Percentiles rank a stretch among this genome's conserved stretches.
Evolutionary conservation across 805 yeast genomes (phyloP).

Genomic region (Ogataea methylovora): DNA sequence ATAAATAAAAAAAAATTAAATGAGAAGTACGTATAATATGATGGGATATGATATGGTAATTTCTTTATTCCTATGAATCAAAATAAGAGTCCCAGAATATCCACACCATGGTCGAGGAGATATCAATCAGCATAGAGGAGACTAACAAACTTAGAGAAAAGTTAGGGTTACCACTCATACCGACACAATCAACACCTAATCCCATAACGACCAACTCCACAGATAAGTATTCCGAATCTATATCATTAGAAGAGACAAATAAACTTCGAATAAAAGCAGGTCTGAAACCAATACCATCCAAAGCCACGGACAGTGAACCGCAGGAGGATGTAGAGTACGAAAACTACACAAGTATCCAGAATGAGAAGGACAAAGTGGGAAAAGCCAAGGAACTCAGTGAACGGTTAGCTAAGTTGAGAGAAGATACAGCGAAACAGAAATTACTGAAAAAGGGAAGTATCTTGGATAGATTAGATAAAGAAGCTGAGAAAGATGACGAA

Average conservation of each 20-base stretch:
- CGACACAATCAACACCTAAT: background rate
- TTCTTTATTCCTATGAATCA: too few relatives aligned
- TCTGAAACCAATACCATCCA: constrained; percentile 28
- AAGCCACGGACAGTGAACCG: background rate
- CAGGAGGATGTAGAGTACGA: constrained; percentile 23
- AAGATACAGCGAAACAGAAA: constrained; percentile 14
- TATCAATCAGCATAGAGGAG: constrained; percentile 13
- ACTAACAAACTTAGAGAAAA: constrained; percentile 14
- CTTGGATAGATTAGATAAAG: constrained; percentile 17
- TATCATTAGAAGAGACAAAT: constrained; percentile 42
- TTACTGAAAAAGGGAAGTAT: constrained; percentile 17
- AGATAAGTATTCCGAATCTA: background rate
- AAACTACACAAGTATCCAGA: constrained; percentile 29
- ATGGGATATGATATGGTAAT: too few relatives aligned
- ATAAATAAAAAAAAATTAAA: too few relatives aligned
- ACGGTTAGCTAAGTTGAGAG: constrained; percentile 8
- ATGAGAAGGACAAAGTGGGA: constrained; percentile 23
- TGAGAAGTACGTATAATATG: too few relatives aligned
- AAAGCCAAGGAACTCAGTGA: constrained; percentile 16
- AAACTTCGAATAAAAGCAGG: constrained; percentile 36
- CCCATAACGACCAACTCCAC: background rate
- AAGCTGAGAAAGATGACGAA: constrained; percentile 26
- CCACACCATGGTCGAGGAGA: constrained; percentile 22
- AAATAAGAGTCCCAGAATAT: too few relatives aligned
- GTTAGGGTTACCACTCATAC: constrained; percentile 12